phyloP scores from a whole-genome alignment of 2,329 filamentous ascomycete species.

The Mycocentrospora acerina region DNA sequence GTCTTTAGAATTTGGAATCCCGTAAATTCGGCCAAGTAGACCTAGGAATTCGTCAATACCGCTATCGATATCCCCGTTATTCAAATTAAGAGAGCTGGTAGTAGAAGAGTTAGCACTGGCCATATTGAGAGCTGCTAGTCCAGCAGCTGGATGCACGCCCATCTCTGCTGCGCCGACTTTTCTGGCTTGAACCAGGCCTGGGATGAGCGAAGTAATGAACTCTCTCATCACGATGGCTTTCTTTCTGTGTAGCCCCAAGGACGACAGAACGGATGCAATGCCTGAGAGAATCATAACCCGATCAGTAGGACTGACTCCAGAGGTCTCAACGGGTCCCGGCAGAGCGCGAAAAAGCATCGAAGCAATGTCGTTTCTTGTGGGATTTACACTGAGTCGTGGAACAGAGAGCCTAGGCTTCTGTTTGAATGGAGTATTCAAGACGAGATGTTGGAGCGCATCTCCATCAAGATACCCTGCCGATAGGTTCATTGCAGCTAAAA shows the following conservation, averaged over 20 bases:
- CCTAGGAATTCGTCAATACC: slow-evolving; percentile 47
- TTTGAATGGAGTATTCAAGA: slow-evolving; percentile 46
- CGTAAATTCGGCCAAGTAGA: slow-evolving; percentile 46
- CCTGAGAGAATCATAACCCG: slow-evolving; percentile 78
- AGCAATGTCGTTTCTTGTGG: slow-evolving; percentile 40
- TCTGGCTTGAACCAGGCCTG: slow-evolving; percentile 83
- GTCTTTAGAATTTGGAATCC: slow-evolving; percentile 39
- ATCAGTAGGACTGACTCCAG: slow-evolving; percentile 71
- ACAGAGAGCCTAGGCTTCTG: slow-evolving; percentile 45
- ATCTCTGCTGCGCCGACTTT: slow-evolving; percentile 94
- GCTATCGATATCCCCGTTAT: slow-evolving; percentile 39
- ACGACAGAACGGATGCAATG: slow-evolving; percentile 81
- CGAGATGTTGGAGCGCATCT: slow-evolving; percentile 53
- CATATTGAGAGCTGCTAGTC: slow-evolving; percentile 69
- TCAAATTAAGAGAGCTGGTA: slow-evolving; percentile 67
- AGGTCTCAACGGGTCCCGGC: slow-evolving; percentile 58
- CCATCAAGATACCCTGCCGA: slow-evolving; percentile 64
- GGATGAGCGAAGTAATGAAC: slow-evolving; percentile 78
- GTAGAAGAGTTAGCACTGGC: slow-evolving; percentile 62
- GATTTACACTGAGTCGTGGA: slow-evolving; percentile 36
- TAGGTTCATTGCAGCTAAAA: slow-evolving; percentile 67
- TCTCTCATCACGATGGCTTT: slow-evolving; percentile 89
- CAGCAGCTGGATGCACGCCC: slow-evolving; percentile 90
- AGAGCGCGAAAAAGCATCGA: slow-evolving; percentile 40
- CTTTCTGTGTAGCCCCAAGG: slow-evolving; percentile 79